Evolutionary conservation across 306 rosid genomes (phyloP).

Genomic region (Ceratonia siliqua): DNA sequence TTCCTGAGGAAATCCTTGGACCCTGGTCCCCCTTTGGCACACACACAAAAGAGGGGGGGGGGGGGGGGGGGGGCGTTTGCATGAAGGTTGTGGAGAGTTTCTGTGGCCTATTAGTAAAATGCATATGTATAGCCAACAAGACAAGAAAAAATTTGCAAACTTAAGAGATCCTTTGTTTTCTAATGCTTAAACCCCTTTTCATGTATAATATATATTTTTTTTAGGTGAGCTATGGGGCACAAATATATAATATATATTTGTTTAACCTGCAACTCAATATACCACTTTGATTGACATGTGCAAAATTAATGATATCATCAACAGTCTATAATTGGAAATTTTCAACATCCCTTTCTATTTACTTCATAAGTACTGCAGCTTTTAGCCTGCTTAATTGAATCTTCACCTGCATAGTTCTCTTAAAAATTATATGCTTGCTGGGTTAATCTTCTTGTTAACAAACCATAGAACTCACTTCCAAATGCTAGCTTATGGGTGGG

Average conservation of each 20-base stretch:
- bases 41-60: no score
- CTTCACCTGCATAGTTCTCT: slow-evolving; percentile 9
- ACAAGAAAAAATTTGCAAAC: neutral
- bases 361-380: neutral
- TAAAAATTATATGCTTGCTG: slow-evolving; percentile 20
- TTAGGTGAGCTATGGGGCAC: no score
- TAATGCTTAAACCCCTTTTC: neutral
- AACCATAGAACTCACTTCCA: no score
- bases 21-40: no score
- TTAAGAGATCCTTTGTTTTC: neutral
- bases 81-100: neutral
- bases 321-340: neutral
- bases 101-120: neutral
- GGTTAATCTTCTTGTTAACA: slow-evolving; percentile 30
- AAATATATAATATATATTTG: neutral
- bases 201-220: neutral
- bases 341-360: neutral
- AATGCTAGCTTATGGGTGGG: no score
- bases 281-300: neutral
- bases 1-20: neutral
- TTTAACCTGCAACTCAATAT: neutral
- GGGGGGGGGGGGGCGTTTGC: neutral
- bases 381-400: neutral
- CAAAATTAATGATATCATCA: neutral
- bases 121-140: neutral